Base-by-base conservation (phyloP, 1,284 basidiomycete species). In the Apiotrichum sp. region DNA sequence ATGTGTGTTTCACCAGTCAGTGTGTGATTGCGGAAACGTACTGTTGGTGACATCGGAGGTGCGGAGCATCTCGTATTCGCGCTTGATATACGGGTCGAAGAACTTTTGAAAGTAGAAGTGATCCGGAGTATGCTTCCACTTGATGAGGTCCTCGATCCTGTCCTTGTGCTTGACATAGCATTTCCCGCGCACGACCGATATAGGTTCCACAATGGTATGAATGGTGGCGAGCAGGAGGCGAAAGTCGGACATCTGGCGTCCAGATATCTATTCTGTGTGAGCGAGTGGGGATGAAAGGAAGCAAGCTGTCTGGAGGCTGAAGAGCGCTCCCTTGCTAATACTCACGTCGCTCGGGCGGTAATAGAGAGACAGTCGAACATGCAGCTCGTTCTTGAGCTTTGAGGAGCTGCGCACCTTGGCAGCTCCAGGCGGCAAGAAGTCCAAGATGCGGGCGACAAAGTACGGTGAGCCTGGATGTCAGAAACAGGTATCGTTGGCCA, bases 31-130 rank as follows among this genome's bases (percentile, higher is more conserved):
- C 29, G 36, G 36, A 38, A 3, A 83, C 90, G 68, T 72, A 96
- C 92, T 80, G 75, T 98, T 98, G 65, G 86, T 84, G 56, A 96
- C 85, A 68, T 87, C 88, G 47, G 83, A 83, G 32, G 90, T 85
- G 53, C 89, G 86, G 57, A 98, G 86, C 64, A 98, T 88, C 75
- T 98, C 96, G 77, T 95, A 97, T 77, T 96, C 95, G 74, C 92
- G 89, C 79, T 96, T 93, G 76, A 97, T 90, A 78, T 97, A 98
- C 46, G 93, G 90, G 78, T 98, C 95, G 74, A 93, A 97, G 56
- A 95, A 82, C 65, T 89, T 86, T 65, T 86, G 85, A 79, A 92
- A 97, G 80, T 93, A 96, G 79, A 97, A 97, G 66, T 90, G 85
- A 75, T 97, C 93, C 11, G 92, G 89, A 49, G 86, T 84, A 76